Base-by-base conservation (phyloP, 1,284 basidiomycete genomes). In the Papiliotrema nemorosa region DNA sequence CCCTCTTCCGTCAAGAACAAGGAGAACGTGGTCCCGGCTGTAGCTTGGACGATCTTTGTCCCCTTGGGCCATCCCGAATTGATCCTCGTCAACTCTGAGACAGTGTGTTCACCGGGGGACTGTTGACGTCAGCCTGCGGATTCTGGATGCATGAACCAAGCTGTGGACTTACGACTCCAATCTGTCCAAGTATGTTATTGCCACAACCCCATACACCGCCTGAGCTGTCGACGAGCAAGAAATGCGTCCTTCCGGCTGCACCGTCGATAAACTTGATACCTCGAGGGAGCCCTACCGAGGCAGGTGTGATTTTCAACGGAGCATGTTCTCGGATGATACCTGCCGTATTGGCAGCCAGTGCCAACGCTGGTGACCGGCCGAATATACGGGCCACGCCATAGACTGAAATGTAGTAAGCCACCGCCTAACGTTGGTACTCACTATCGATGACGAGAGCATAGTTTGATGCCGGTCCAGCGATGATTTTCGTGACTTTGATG, bases 141-240 rank as follows among this genome's bases (percentile, higher is more conserved):
- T 36, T 43, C 4, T 37, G 16, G 20, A 38, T 6, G 22, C 9
- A 14, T 20, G 29, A 31, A 35, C 3, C 5, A 16, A 25, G 16
- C 66, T 53, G 35, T 37, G 10, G 18, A 37, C 35, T 20, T 40
- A 71, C 67, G 22, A 71, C 42, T 3, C 73, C 74, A 18, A 71
- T 57, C 78, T 93, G 91, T 16, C 90, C 91, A n/a, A 84, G 71
- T 29, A 79, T 80, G 70, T 97, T 97, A 57, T 80, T 81, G 0
- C 93, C 93, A 6, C 86, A 84, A 2, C 84, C 82, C 87, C 90
- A 97, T 13, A 89, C 82, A 37, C 81, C 78, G 5, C 92, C 93
- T 20, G 84, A 80, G 59, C 83, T 86, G 47, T 86, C 88, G 5
- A 96, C 82, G 57, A 97, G 76, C 55, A 97, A 70, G 10, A 87